Conservation (phyloP, 2,329 filamentous ascomycete species). For the Paraconiothyrium sp. region DNA sequence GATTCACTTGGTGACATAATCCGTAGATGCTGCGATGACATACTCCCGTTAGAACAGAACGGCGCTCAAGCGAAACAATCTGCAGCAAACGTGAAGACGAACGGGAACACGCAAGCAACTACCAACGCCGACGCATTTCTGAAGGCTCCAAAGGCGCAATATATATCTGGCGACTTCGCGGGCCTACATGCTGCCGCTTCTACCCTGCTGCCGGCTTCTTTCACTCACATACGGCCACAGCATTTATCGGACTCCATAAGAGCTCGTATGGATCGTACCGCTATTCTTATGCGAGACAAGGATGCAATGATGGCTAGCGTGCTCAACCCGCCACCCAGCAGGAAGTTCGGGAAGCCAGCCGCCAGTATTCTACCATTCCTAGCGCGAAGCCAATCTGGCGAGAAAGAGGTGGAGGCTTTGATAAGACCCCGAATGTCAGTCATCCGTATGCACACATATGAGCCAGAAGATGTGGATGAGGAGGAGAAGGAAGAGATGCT, state of each 20-base stretch:
- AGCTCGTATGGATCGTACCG: slow-evolving; percentile 80
- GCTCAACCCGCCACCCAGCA: slow-evolving; percentile 75
- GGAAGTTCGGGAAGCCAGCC: slow-evolving; percentile 67
- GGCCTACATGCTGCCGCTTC: slow-evolving; percentile 67
- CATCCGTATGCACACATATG: slow-evolving; percentile 41
- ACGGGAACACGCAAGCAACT: slow-evolving; percentile 47
- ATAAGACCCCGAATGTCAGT: slow-evolving; percentile 62
- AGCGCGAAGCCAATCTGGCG: slow-evolving; percentile 67
- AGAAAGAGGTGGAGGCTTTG: slow-evolving; percentile 76
- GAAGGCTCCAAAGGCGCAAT: slow-evolving; percentile 50
- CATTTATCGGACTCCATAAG: slow-evolving; percentile 76
- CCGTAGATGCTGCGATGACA: slow-evolving; percentile 76
- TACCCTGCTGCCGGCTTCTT: slow-evolving; percentile 68
- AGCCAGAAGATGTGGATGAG: slow-evolving; percentile 32
- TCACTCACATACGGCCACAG: slow-evolving; percentile 71
- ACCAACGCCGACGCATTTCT: slow-evolving; percentile 80
- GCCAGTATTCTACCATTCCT: slow-evolving; percentile 85
- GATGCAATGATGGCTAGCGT: slow-evolving; percentile 83
- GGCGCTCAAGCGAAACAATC: slow-evolving; percentile 50
- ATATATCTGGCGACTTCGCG: slow-evolving; percentile 47
- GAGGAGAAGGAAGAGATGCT: slow-evolving; percentile 31
- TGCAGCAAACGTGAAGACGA: slow-evolving; percentile 51
- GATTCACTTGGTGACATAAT: slow-evolving; percentile 70
- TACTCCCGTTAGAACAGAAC: slow-evolving; percentile 62
- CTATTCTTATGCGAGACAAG: slow-evolving; percentile 74